Base-by-base conservation (phyloP, 2,329 filamentous ascomycete species). In the Penicillium concentricum region DNA sequence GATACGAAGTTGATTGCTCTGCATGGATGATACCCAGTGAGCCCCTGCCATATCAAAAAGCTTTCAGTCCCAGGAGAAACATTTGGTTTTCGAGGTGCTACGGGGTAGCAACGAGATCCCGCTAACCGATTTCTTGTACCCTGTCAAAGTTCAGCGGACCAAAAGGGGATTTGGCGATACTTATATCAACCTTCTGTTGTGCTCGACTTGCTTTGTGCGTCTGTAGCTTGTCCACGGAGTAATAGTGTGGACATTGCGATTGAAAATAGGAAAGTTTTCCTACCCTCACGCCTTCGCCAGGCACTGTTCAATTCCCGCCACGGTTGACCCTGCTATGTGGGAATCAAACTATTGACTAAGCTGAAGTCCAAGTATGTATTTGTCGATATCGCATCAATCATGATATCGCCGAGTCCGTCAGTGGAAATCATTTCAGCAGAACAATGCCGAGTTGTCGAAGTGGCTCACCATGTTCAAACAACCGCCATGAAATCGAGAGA, bases 131-230 rank as follows among this genome's bases (percentile, higher is more conserved):
- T 5, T 65, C 50, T 9, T 76, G 41, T 12, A 49, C 24, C n/a
- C 9, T 24, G 0, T 62, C 60, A 4, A 79, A 46, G 54, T 75
- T 78, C 32, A 72, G 64, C 0, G 56, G 43, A 0, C 67, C 60
- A 0, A 72, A 55, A 2, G 63, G 69, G 46, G 10, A 78, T 69
- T 0, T 58, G 43, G 45, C 78, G 76, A 37, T 74, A 61, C 0
- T 60, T 30, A 54, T 76, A 78, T 0, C 79, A 56, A 68, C 72
- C 15, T 76, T 79, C 0, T 77, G 77, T 35, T 79, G 77, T 4
- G 78, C 74, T 0, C 75, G 76, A 22, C 79, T 78, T 0, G 77
- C 76, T 57, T 80, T 81, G 20, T 26, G 1, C 6, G 15, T 24
- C 8, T 16, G 22, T 6, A n/a, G 1, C n/a, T 1, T 10, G 16